Base-by-base conservation (phyloP, 305 asterid genomes). In the Euphrasia arctica region DNA sequence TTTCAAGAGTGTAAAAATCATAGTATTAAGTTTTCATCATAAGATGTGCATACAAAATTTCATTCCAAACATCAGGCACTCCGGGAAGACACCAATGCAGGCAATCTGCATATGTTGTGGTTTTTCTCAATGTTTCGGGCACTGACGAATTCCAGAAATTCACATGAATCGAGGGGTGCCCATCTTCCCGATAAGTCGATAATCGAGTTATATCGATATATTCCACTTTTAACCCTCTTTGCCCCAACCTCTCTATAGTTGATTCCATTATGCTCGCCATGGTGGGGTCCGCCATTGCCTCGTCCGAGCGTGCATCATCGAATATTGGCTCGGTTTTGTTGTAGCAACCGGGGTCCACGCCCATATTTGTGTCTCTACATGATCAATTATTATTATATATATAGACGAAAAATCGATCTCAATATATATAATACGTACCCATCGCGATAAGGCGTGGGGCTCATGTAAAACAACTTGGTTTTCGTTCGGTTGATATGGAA, bases 51-150 rank as follows among this genome's bases (percentile, higher is more conserved):
- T 83, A 84, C 14, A 91, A 78, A 51, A 91, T 72, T 14, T 79
- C 62, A 60, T 88, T 91, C 96, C 95, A 86, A 36, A 76, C 66
- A 75, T 91, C 95, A 11, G 94, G 95, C 34, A 91, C 86, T 27
- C 96, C 97, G 0, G 95, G 95, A 27, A 91, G 85, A 62, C 96
- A 91, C 93, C 95, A 91, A 61, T 88, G 98, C 2, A 75, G 34
- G 60, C 95, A 88, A 65, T 91, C 96, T 0, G 96, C 61, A 42
- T 72, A 80, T 15, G 56, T 72, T 1, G 12, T 45, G 0, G 80
- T 80, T 10, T 74, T 12, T 61, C 29, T 22, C 51, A 56, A 42
- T 75, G 62, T 39, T 42, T 79, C 80, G 58, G 66, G 42, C 0
- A 60, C 66, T 39, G 69, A 13, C 39, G 54, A 65, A 74, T 76